A percentile compares a stretch with the other conserved stretches of the same genome.
phyloP scores from a whole-genome alignment of 1,139 yeast species.

The Lodderomyces pseudojiufengensis region DNA sequence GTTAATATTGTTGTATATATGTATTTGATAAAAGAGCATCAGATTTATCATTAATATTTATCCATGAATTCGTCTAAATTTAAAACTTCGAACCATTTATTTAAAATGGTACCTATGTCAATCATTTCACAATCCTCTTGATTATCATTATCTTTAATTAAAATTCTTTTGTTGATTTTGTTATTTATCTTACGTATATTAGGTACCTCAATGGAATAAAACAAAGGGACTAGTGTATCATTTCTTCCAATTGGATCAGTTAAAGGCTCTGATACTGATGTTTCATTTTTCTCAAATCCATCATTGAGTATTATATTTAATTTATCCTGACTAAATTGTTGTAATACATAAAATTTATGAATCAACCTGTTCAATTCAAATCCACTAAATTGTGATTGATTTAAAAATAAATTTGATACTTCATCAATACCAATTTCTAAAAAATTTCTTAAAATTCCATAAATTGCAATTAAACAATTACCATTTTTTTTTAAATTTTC shows the following conservation, averaged over 20 bases:
- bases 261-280: slow-evolving; percentile 6
- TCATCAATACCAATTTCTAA: slow-evolving; percentile 8
- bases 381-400: slow-evolving; percentile 7
- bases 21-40: no score
- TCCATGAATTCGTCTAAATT: no score
- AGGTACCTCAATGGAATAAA: no score
- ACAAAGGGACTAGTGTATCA: no score
- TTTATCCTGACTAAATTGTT: background rate
- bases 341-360: slow-evolving; percentile 7
- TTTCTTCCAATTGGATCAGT: background rate
- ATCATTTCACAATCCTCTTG: no score
- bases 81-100: no score
- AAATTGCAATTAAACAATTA: slow-evolving; percentile 7
- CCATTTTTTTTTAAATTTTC: background rate
- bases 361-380: slow-evolving; percentile 10
- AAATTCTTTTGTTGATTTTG: no score
- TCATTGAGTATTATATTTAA: slow-evolving; percentile 8
- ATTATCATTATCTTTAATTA: no score
- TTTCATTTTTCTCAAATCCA: slow-evolving; percentile 5
- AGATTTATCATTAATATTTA: no score
- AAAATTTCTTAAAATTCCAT: slow-evolving; percentile 10
- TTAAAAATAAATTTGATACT: slow-evolving; percentile 1
- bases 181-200: no score
- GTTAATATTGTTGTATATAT: no score
- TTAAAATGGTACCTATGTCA: no score